Conservation (phyloP, 2,329 filamentous ascomycete genomes). For the Epichloe coenophiala region DNA sequence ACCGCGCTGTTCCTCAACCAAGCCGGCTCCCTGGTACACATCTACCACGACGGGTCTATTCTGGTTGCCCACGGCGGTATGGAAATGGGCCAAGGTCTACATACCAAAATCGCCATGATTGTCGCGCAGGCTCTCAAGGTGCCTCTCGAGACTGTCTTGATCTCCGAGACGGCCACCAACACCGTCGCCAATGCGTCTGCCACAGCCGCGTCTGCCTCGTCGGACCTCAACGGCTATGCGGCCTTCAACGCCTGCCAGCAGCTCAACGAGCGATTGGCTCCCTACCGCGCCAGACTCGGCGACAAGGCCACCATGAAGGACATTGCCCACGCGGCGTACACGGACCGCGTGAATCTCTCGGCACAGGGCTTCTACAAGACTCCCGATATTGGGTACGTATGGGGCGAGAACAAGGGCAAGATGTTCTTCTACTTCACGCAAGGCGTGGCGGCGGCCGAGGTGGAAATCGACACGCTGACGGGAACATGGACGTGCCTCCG, state of each 20-base stretch:
- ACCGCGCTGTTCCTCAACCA: slow-evolving; percentile 95
- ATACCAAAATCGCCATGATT: slow-evolving; percentile 96
- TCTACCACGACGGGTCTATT: slow-evolving; percentile 90
- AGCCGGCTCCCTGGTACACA: slow-evolving; percentile 86
- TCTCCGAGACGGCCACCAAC: slow-evolving; percentile 90
- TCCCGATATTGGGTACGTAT: slow-evolving; percentile 89
- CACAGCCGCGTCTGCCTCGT: slow-evolving; percentile 87
- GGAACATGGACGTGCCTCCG: slow-evolving; percentile 85
- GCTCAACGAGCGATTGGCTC: slow-evolving; percentile 73
- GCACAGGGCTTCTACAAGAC: slow-evolving; percentile 97
- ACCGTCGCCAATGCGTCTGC: slow-evolving; percentile 90
- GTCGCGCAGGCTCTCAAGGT: slow-evolving; percentile 80
- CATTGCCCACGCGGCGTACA: slow-evolving; percentile 83
- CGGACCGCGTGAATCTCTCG: slow-evolving; percentile 91
- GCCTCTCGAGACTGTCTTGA: slow-evolving; percentile 68
- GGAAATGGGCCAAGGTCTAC: slow-evolving; percentile 94
- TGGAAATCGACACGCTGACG: slow-evolving; percentile 85
- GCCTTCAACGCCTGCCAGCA: slow-evolving; percentile 86
- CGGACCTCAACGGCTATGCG: slow-evolving; percentile 90
- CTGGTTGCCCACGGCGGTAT: slow-evolving; percentile 91
- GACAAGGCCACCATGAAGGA: slow-evolving; percentile 71
- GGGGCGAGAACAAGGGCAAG: slow-evolving; percentile 80
- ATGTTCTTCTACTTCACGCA: slow-evolving; percentile 99
- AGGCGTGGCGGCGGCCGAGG: slow-evolving; percentile 81
- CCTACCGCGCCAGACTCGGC: slow-evolving; percentile 75